phyloP scores from a whole-genome alignment of 768 basidiomycete genomes.

The Lentinula lateritia region DNA sequence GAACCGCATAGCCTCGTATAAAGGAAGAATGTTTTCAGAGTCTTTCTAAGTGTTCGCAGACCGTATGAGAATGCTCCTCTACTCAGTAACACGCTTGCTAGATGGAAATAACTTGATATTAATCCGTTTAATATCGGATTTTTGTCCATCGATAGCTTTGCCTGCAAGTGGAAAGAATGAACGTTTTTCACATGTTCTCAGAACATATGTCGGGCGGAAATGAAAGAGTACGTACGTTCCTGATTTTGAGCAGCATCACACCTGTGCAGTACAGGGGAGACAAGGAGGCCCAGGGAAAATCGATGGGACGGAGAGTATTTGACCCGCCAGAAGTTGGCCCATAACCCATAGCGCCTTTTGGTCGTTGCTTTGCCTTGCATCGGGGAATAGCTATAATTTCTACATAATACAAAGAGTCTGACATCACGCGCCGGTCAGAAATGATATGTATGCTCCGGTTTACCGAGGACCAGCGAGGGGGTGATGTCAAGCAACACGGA shows the following conservation, averaged over 20 bases:
- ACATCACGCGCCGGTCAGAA: not conserved
- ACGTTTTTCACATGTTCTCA: conserved; percentile 1
- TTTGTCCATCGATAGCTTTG: not conserved
- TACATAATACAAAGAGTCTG: not conserved
- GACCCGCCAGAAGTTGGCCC: not conserved
- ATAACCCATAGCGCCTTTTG: conserved; percentile 3
- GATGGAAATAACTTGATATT: not conserved
- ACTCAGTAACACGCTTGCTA: not conserved
- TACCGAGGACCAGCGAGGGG: conserved; percentile 6
- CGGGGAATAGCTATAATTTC: not conserved
- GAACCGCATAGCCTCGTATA: no score
- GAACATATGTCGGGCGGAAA: not conserved
- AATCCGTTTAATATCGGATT: not conserved
- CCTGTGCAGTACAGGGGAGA: not conserved
- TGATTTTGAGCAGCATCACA: not conserved
- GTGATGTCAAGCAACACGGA: not conserved
- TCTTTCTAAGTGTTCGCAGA: not conserved
- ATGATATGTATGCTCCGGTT: not conserved
- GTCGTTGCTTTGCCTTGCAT: not conserved
- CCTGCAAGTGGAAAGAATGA: not conserved
- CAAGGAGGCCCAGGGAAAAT: not conserved
- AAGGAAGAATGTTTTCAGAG: no score
- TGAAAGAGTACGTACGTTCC: not conserved
- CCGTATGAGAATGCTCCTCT: not conserved
- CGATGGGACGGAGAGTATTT: not conserved